Base-by-base conservation (phyloP, 352 stramenopile species). In the Phytopythium ostracodes region DNA sequence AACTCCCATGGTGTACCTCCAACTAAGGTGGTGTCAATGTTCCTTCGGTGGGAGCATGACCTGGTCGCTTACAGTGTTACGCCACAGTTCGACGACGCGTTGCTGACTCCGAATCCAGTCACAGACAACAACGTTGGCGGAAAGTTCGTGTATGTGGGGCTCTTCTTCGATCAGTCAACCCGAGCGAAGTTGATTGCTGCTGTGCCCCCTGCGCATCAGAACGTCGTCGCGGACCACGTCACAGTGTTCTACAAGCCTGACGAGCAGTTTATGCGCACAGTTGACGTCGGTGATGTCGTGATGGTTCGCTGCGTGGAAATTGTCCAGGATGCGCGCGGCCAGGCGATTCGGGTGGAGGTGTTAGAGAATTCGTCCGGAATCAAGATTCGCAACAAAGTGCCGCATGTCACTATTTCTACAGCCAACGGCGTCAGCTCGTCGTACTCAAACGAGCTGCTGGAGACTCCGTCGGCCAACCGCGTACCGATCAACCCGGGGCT, bases 381-480 rank as follows among this genome's bases (percentile, higher is more conserved):
- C 35, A 59, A 65, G 29, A 61, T 73, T 11, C 60, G 60, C 62
- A 92, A 88, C 71, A 83, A 84, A 50, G 68, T 86, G 20, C 71
- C 77, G 12, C 82, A 90, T 52, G 75, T 92, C 42, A 92, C 82
- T 0, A 56, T 92, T 7, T 92, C 82, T 4, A 87, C 70, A 1
- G 63, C 51, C 15, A 50, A 72, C 33, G 64, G 70, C 12, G 67
- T 90, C 12, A 76, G 67, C 57, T 76, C 80, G 3, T 76, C 73
- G 24, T 90, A 90, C 53, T 92, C 82, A 25, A 92, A 92, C 55
- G 76, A 89, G 38, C 55, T 92, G 29, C 57, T 92, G 24, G 57
- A 69, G 22, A 56, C 59, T 40, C 15, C 33, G 20, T 43, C 38
- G 17, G 72, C 66, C 20, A 65, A 33, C 27, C 70, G 74, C 35